Base-by-base conservation (phyloP, 164 flowering plant genomes). In the Sedum album region DNA sequence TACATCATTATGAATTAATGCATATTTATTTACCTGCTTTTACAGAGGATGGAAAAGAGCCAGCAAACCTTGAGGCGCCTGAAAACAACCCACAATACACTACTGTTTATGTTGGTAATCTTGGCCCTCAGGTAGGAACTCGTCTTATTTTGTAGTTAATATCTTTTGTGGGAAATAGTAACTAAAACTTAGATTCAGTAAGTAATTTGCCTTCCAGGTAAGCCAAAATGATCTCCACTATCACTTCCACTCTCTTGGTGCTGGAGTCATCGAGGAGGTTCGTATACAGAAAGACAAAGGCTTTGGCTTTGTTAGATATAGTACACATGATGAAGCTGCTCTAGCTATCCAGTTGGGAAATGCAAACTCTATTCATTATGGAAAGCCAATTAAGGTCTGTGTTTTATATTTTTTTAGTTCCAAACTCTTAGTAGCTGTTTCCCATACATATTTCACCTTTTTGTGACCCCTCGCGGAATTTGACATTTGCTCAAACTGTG, bases 71-170 rank as follows among this genome's bases (percentile, higher is more conserved):
- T 76, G 97, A 92, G 51, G 96, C 96, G 57, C 97, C 99, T 49
- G 99, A 92, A 71, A 90, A 90, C 75, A 95, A 92, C 70, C 93
- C 97, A 64, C 86, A 85, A 44, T 95, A 75, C 72, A 95, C 96
- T 15, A 95, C 99, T 71, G 97, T 95, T 30, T 92, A 95, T 81
- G 96, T 95, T 55, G 99, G 97, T 66, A 95, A 95, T 74, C 94
- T 95, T 73, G 91, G 90, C 68, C 93, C 89, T 26, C 97, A 95
- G 94, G 99, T 70, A 80, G 85, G 83, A 66, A 61, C 1, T 28
- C 48, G 15, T 46, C n/a, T 4, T 14, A 10, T 36, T 17, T n/a
- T 25, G 39, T 41, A 30, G 7, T 21, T 14, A 14, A 41, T 36
- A 36, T 20, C 31, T 23, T 36, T 8, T 21, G 20, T 10, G 46